These are phyloP conservation scores for Zygosaccharomyces bailii DNA, from an alignment of 805 yeast genomes.

Conservation along the genomic window DNA sequence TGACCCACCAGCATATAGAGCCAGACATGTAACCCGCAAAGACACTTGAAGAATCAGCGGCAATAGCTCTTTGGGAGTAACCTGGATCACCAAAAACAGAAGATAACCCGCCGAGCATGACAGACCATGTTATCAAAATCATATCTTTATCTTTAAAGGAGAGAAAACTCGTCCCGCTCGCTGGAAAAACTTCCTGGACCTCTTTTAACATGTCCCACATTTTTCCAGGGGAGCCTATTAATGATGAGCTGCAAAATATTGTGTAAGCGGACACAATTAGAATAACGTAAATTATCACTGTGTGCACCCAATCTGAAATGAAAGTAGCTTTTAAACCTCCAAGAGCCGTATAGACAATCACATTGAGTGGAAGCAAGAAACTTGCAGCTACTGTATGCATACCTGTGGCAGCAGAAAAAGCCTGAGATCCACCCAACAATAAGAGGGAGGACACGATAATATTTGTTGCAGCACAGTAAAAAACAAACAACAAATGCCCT, in stretches of 20 bases:
- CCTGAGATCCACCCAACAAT: slow-evolving; percentile 45
- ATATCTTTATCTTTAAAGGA: slow-evolving; percentile 34
- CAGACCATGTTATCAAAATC: slow-evolving; percentile 34
- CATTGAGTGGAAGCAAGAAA: slow-evolving; percentile 46
- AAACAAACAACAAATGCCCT: slow-evolving; percentile 38
- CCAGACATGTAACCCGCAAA: slow-evolving; percentile 39
- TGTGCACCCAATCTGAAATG: slow-evolving; percentile 50
- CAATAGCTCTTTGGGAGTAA: slow-evolving; percentile 44
- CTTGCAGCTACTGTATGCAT: slow-evolving; percentile 46
- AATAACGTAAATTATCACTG: slow-evolving; percentile 43
- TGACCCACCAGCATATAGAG: slow-evolving; percentile 38
- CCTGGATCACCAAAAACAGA: slow-evolving; percentile 39
- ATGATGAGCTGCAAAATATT: slow-evolving; percentile 37
- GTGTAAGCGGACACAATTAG: slow-evolving; percentile 36
- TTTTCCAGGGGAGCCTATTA: slow-evolving; percentile 44
- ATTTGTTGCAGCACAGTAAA: slow-evolving; percentile 40
- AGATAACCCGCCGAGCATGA: slow-evolving; percentile 34
- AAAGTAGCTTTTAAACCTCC: slow-evolving; percentile 54
- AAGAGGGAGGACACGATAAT: slow-evolving; percentile 39
- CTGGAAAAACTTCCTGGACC: slow-evolving; percentile 34
- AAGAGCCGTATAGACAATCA: slow-evolving; percentile 45
- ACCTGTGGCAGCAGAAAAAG: slow-evolving; percentile 41
- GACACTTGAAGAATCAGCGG: slow-evolving; percentile 37
- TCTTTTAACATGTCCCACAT: slow-evolving; percentile 43
- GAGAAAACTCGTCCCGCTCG: slow-evolving; percentile 34